Conservation (phyloP, 345 rosid species). For the Psidium friedrichsthalianum region DNA sequence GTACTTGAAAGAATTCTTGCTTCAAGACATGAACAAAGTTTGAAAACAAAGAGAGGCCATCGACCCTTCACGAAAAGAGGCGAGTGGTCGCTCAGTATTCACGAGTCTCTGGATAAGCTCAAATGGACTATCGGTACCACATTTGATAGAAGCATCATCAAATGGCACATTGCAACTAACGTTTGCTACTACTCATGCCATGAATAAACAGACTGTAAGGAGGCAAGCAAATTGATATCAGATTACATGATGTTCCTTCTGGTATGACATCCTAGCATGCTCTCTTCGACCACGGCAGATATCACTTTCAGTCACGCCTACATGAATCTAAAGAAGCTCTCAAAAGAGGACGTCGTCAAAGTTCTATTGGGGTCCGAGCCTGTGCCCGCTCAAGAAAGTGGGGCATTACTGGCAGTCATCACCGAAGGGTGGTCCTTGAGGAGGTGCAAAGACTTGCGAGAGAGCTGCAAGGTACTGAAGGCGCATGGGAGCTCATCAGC, state of each 20-base stretch:
- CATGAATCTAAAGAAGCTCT: not conserved
- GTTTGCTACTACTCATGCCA: not conserved
- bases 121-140: constrained; percentile 5
- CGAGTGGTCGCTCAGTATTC: not conserved
- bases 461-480: not conserved
- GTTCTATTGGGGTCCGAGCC: not conserved
- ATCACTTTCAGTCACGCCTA: not conserved
- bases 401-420: not conserved
- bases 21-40: not conserved
- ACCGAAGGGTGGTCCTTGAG: not conserved
- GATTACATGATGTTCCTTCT: constrained; percentile 11
- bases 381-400: no score
- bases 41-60: not conserved
- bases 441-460: not conserved
- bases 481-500: not conserved
- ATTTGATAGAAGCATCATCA: constrained; percentile 9
- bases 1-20: not conserved
- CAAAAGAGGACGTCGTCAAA: not conserved
- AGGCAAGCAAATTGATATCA: not conserved
- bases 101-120: not conserved
- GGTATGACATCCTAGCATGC: not conserved
- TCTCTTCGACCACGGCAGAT: not conserved
- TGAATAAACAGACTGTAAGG: not conserved
- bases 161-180: constrained; percentile 18
- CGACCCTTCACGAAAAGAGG: constrained; percentile 1